Evolutionary conservation across 148 eudicot genomes (phyloP).

Genomic region (Cornus florida): DNA sequence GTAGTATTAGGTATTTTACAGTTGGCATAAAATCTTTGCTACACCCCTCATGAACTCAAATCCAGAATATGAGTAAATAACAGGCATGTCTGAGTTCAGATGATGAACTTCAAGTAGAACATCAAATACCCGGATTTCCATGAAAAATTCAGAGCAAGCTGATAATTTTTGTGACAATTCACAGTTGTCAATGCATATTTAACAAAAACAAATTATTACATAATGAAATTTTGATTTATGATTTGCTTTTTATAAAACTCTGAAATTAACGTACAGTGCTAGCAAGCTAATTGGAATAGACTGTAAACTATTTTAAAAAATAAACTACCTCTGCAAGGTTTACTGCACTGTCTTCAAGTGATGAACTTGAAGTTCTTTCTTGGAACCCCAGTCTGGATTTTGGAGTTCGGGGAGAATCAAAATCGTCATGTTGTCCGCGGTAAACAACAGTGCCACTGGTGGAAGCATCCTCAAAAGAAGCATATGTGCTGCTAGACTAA

Average conservation of each 20-base stretch:
- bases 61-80: not conserved
- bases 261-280: not conserved
- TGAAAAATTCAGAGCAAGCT: not conserved
- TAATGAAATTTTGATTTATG: not conserved
- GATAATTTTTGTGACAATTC: not conserved
- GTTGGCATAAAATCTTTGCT: not conserved
- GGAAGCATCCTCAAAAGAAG: constrained; percentile 78
- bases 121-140: not conserved
- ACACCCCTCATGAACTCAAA: not conserved
- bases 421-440: constrained; percentile 72
- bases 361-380: constrained; percentile 69
- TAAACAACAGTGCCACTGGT: constrained; percentile 81
- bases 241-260: not conserved
- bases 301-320: not conserved
- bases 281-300: not conserved
- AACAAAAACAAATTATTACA: not conserved
- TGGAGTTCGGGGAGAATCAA: constrained; percentile 80
- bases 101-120: not conserved
- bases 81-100: not conserved
- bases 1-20: not conserved
- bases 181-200: not conserved
- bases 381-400: constrained; percentile 75
- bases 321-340: constrained; percentile 81
- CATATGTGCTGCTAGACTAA: constrained; percentile 64
- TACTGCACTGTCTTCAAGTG: constrained; percentile 73